These are phyloP conservation scores for Aspergillus felis DNA, from an alignment of 2,329 filamentous ascomycete species.

Conservation along the genomic window DNA sequence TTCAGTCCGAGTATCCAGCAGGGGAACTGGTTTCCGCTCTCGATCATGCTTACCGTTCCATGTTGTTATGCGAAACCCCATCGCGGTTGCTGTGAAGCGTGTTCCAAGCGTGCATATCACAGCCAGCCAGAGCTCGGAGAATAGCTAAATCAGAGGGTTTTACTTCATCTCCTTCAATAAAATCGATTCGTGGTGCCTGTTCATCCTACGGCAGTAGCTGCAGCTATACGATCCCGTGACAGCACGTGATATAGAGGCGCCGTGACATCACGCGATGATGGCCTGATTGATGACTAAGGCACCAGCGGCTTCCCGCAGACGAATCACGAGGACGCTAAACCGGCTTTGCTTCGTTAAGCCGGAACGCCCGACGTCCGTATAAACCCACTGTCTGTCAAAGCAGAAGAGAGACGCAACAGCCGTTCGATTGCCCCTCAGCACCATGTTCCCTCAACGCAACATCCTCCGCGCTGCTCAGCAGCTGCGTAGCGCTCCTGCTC, in stretches of 20 bases:
- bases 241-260: constrained; percentile 16
- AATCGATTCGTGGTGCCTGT: neutral
- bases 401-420: constrained; percentile 11
- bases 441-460: constrained; percentile 64
- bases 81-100: constrained; percentile 35
- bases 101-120: constrained; percentile 12
- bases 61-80: constrained; percentile 76
- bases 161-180: neutral
- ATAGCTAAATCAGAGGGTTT: neutral
- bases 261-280: constrained; percentile 26
- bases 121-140: neutral
- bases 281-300: constrained; percentile 11
- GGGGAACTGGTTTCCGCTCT: neutral
- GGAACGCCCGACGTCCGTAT: constrained; percentile 20
- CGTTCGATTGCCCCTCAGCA: constrained; percentile 24
- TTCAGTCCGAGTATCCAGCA: constrained; percentile 15
- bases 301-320: constrained; percentile 5
- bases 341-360: constrained; percentile 19
- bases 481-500: constrained; percentile 53
- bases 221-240: neutral
- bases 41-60: constrained; percentile 67
- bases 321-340: constrained; percentile 30
- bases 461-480: constrained; percentile 59
- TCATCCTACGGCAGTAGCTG: neutral
- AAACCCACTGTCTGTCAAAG: constrained; percentile 17